Conservation (phyloP, 768 basidiomycete species). For the Macrolepiota dolichaula region DNA sequence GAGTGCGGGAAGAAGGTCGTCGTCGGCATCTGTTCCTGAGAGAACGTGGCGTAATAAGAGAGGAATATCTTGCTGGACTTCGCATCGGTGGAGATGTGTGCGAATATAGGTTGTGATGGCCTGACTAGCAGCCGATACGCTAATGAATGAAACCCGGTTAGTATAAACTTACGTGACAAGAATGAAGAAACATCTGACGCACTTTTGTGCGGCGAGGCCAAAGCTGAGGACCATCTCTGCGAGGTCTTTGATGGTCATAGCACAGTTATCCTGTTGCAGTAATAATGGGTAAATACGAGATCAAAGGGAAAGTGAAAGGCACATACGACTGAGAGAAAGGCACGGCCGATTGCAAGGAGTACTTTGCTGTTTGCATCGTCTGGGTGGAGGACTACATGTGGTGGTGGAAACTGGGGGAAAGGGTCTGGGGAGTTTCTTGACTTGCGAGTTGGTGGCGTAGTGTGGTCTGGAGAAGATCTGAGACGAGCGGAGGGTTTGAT, state of each 20-base stretch:
- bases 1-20: conserved; percentile 70
- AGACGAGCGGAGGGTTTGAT: conserved; percentile 52
- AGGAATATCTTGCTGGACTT: conserved; percentile 67
- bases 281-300: background rate
- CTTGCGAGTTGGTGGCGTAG: conserved; percentile 12
- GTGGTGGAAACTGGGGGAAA: conserved; percentile 53
- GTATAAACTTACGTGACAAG: conserved; percentile 8
- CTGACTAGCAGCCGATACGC: conserved; percentile 75
- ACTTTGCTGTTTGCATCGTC: conserved; percentile 74
- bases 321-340: conserved; percentile 72
- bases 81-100: conserved; percentile 68
- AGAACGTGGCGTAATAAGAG: conserved; percentile 70
- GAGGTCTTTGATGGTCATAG: conserved; percentile 85
- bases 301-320: conserved; percentile 11
- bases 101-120: conserved; percentile 84
- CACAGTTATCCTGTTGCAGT: conserved; percentile 68
- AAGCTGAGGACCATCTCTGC: conserved; percentile 64
- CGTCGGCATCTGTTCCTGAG: conserved; percentile 70
- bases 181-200: conserved; percentile 16
- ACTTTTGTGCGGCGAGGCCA: conserved; percentile 79
- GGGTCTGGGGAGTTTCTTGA: conserved; percentile 19
- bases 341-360: conserved; percentile 68
- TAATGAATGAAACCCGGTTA: conserved; percentile 23
- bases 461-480: conserved; percentile 33
- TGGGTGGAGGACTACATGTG: conserved; percentile 63